Evolutionary conservation across 2,329 filamentous ascomycete genomes (phyloP).

Genomic region (Lasiodiplodia citricola): DNA sequence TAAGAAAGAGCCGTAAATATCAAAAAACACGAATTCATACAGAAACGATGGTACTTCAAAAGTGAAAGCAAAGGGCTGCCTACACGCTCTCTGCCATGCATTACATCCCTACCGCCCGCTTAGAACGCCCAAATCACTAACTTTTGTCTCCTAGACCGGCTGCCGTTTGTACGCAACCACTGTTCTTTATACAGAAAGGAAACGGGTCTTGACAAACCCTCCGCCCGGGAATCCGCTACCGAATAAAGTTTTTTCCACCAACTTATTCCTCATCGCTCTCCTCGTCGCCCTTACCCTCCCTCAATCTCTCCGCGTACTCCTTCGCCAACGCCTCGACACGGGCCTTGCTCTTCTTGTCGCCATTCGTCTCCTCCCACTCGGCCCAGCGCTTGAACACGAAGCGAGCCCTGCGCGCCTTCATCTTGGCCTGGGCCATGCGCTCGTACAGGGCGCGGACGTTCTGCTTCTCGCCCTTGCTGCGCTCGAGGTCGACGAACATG

Average conservation of each 20-base stretch:
- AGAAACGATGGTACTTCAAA: not conserved
- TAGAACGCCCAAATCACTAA: not conserved
- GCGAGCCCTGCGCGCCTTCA: slow-evolving; percentile 83
- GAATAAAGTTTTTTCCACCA: too few relatives aligned
- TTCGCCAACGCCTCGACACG: slow-evolving; percentile 72
- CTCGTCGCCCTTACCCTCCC: slow-evolving; percentile 25
- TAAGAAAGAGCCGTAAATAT: not conserved
- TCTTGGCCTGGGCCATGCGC: slow-evolving; percentile 65
- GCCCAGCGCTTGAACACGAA: slow-evolving; percentile 93
- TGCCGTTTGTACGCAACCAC: not conserved
- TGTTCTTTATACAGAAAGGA: not conserved
- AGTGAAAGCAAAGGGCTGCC: not conserved
- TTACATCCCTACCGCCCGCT: not conserved
- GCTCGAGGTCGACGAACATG: slow-evolving; percentile 85
- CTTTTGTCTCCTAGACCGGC: not conserved
- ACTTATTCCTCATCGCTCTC: slow-evolving; percentile 34
- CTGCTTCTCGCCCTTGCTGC: slow-evolving; percentile 56
- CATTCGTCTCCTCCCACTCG: slow-evolving; percentile 77
- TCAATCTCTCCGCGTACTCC: slow-evolving; percentile 66
- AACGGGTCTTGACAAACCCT: too few relatives aligned
- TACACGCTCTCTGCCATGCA: not conserved
- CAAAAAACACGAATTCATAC: not conserved
- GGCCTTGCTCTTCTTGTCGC: slow-evolving; percentile 72
- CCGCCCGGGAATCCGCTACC: too few relatives aligned
- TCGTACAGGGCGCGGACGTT: slow-evolving; percentile 80